A percentile compares a stretch with the other conserved stretches of the same genome.
These are phyloP conservation scores for Calycina herbarum DNA, from an alignment of 2,329 filamentous ascomycete genomes.

Conservation along the genomic window DNA sequence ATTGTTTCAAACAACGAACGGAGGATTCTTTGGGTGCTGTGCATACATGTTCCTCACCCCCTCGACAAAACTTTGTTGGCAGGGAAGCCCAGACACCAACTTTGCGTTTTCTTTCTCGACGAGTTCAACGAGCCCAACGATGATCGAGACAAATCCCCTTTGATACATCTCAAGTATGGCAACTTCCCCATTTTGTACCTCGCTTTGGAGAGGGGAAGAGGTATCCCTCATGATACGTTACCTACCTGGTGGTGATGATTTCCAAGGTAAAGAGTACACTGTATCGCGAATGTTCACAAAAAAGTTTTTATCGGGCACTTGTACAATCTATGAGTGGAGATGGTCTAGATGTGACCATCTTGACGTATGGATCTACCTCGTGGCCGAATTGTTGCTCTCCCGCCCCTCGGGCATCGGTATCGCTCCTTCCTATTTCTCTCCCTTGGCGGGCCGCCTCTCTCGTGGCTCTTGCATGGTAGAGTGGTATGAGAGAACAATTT, in stretches of 20 bases:
- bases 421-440: neutral
- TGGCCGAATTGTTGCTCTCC: no score
- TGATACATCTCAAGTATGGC: neutral
- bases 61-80: no score
- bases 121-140: neutral
- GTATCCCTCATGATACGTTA: neutral
- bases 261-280: neutral
- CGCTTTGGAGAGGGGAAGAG: neutral
- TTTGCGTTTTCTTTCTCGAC: no score
- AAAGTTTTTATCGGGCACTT: neutral
- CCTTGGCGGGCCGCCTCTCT: neutral
- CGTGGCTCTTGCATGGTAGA: neutral
- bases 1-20: neutral
- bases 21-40: no score
- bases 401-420: neutral
- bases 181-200: constrained; percentile 2
- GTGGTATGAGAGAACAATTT: neutral
- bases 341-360: neutral
- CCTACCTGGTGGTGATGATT: neutral
- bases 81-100: neutral
- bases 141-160: neutral
- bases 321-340: neutral
- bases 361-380: no score
- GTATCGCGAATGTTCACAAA: neutral
- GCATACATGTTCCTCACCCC: no score